These are phyloP conservation scores for Fraxinus greggii DNA, from an alignment of 305 asterid species.

Conservation along the genomic window DNA sequence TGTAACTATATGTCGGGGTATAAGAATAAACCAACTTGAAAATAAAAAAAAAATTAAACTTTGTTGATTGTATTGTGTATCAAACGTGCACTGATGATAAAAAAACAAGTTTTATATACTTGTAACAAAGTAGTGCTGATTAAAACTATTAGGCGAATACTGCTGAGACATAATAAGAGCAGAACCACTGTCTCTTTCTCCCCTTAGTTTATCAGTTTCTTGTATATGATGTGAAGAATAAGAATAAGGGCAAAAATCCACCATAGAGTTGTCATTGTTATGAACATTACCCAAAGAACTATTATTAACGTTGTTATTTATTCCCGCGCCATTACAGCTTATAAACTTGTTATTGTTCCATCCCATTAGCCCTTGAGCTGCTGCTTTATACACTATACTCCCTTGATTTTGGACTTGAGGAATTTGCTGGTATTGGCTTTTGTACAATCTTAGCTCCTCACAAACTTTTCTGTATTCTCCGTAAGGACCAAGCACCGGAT, in stretches of 20 bases:
- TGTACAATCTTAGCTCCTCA: constrained; percentile 60
- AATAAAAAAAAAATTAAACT: too few species aligned
- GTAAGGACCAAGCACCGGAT: constrained; percentile 62
- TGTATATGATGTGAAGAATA: constrained; percentile 35
- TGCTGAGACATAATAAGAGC: constrained; percentile 46
- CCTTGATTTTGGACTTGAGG: constrained; percentile 36
- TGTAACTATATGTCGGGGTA: background rate
- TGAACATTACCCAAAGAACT: background rate
- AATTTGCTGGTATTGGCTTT: constrained; percentile 40
- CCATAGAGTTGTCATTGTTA: constrained; percentile 27
- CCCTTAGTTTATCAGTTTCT: constrained; percentile 38
- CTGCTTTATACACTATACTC: constrained; percentile 32
- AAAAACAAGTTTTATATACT: constrained; percentile 29
- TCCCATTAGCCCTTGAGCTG: constrained; percentile 39
- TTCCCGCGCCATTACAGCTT: background rate
- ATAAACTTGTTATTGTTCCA: constrained; percentile 44
- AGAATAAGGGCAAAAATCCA: constrained; percentile 33
- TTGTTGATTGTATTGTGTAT: background rate
- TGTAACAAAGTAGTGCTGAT: constrained; percentile 45
- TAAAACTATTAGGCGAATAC: constrained; percentile 41
- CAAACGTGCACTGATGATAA: background rate
- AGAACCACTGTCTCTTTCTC: constrained; percentile 38
- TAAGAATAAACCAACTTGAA: background rate
- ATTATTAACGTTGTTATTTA: constrained; percentile 12
- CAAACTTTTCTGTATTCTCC: constrained; percentile 56